These are phyloP conservation scores for Endocalyx cinctus DNA, from an alignment of 2,329 filamentous ascomycete genomes.

Conservation along the genomic window DNA sequence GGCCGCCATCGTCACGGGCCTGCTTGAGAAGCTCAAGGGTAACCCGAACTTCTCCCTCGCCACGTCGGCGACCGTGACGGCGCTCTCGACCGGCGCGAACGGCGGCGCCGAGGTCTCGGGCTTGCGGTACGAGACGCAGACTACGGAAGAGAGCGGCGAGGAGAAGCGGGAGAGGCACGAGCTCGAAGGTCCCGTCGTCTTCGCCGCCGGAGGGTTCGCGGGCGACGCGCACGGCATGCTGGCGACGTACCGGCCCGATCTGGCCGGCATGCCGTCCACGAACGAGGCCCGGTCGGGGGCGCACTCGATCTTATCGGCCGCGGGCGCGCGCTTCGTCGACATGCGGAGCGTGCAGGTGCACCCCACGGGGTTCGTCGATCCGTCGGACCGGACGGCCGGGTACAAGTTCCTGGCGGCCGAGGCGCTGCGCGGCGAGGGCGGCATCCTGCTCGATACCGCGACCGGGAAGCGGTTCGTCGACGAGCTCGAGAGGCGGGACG, in stretches of 20 bases:
- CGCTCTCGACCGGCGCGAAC: slow-evolving; percentile 30
- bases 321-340: slow-evolving; percentile 41
- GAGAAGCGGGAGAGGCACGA: slow-evolving; percentile 25
- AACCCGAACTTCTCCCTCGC: slow-evolving; percentile 46
- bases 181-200: slow-evolving; percentile 51
- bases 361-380: slow-evolving; percentile 60
- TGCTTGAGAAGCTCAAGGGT: slow-evolving; percentile 47
- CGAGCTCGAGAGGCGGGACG: slow-evolving; percentile 56
- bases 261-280: slow-evolving; percentile 56
- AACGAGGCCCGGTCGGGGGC: slow-evolving; percentile 55
- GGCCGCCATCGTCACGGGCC: slow-evolving; percentile 50
- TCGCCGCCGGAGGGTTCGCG: slow-evolving; percentile 58
- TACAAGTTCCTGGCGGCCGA: slow-evolving; percentile 63
- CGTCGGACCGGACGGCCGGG: slow-evolving; percentile 34
- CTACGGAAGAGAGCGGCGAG: slow-evolving; percentile 11
- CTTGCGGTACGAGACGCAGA: slow-evolving; percentile 41
- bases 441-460: slow-evolving; percentile 43
- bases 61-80: slow-evolving; percentile 49
- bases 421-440: slow-evolving; percentile 58
- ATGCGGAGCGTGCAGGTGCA: slow-evolving; percentile 60
- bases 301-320: slow-evolving; percentile 37
- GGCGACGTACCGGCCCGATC: slow-evolving; percentile 52
- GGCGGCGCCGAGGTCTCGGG: slow-evolving; percentile 38
- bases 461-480: slow-evolving; percentile 53
- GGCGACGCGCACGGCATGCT: slow-evolving; percentile 56